Evolutionary conservation across 805 yeast species (phyloP), one percentile per base, ranked within the genome.

Genomic region (Candida railenensis): DNA sequence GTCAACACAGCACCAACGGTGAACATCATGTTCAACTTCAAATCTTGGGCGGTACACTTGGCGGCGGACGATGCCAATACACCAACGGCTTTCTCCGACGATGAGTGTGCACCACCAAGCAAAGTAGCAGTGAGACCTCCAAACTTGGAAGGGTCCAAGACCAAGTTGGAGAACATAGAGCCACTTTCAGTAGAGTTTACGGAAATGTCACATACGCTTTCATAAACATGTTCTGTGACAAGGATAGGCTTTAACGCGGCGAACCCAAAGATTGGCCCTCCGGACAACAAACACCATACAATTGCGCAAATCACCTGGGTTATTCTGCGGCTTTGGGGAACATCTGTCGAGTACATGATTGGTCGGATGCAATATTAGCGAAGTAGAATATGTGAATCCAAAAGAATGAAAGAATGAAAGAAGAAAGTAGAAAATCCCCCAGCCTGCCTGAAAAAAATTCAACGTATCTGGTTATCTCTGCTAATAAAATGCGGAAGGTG

Each of bases 261-360:
- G 64, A 79, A 79, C 4, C 83, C 83, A 57, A 79, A 79, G 32
- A 78, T 76, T 2, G 82, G 81, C 3, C 83, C 83, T 2, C 81
- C 83, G 3, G 82, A 76, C 22, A 79, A 59, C 7, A 79, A 61
- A 54, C 82, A 78, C 83, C 83, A 79, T 15, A 67, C 48, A 18
- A 78, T 76, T 18, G 83, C 82, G 63, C 81, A 73, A 14, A 56
- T 59, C 38, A 77, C 72, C 58, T 78, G 83, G 18, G 57, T 32
- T 8, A 72, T 33, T 49, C 76, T 62, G 34, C 51, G 69, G 11
- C 43, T 34, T 15, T 40, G 46, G 11, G 56, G 49, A 3, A 52
- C 56, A 16, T 54, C 57, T 3, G 43, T 22, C 4, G 48, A 34
- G 19, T 22, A 21, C 53, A 47, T 47, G 30, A 15, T 41, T n/a